Evolutionary conservation across 1,284 basidiomycete species (phyloP).

Genomic region (Microbotryum violaceum): DNA sequence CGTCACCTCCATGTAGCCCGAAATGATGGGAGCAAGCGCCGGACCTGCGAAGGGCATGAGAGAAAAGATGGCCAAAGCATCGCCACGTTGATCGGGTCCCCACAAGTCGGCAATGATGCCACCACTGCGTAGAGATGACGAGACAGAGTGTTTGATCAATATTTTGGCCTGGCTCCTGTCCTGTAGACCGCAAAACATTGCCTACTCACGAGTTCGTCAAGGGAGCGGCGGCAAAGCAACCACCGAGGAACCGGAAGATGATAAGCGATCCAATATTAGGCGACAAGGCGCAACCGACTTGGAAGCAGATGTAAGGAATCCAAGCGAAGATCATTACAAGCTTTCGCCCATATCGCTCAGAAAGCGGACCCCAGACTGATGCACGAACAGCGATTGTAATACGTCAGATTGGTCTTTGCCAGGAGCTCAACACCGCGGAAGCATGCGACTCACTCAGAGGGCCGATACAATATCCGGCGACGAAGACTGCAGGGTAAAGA

Average conservation of each 20-base stretch:
- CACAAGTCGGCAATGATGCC: slow-evolving; percentile 48
- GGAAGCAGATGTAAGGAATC: slow-evolving; percentile 58
- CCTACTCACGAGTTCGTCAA: slow-evolving; percentile 31
- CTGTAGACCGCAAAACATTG: too few relatives aligned
- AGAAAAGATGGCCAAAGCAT: slow-evolving; percentile 60
- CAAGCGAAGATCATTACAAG: slow-evolving; percentile 62
- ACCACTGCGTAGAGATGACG: slow-evolving; percentile 13
- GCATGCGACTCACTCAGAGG: slow-evolving; percentile 8
- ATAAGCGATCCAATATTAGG: slow-evolving; percentile 56
- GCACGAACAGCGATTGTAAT: background rate
- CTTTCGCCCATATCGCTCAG: slow-evolving; percentile 51
- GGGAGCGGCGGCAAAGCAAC: slow-evolving; percentile 49
- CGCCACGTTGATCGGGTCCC: slow-evolving; percentile 60
- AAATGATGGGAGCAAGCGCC: slow-evolving; percentile 55
- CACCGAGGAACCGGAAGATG: slow-evolving; percentile 60
- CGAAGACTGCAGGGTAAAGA: slow-evolving; percentile 24
- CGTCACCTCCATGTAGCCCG: slow-evolving; percentile 49
- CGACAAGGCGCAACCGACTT: slow-evolving; percentile 58
- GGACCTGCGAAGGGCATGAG: slow-evolving; percentile 53
- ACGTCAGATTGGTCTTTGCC: background rate
- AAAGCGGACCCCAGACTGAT: slow-evolving; percentile 44
- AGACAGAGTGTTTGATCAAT: too few relatives aligned
- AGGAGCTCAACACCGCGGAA: slow-evolving; percentile 3
- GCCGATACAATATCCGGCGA: slow-evolving; percentile 41
- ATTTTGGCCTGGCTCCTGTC: too few relatives aligned